Evolutionary conservation across 2,329 filamentous ascomycete genomes (phyloP).

Genomic region (Pseudophaeomoniella oleicola): DNA sequence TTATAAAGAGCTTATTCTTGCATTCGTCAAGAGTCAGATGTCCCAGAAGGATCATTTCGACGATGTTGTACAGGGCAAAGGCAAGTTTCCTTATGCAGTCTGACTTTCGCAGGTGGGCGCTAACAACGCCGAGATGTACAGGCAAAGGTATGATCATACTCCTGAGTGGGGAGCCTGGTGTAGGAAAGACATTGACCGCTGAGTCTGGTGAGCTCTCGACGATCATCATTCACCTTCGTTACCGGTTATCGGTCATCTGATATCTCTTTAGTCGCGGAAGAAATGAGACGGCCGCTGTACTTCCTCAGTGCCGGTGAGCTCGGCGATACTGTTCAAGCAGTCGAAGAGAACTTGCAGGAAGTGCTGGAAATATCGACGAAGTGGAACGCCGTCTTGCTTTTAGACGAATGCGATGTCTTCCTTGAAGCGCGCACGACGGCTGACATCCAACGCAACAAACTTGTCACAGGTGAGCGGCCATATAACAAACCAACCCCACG

Average conservation of each 20-base stretch:
- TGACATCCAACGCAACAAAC: conserved; percentile 11
- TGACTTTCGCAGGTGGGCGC: too few species aligned
- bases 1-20: conserved; percentile 15
- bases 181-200: conserved; percentile 15
- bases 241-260: background rate
- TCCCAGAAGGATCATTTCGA: conserved; percentile 10
- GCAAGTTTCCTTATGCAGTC: too few species aligned
- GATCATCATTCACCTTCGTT: background rate
- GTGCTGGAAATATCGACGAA: background rate
- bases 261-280: conserved; percentile 2
- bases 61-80: conserved; percentile 19
- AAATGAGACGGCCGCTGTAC: conserved; percentile 1
- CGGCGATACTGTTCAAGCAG: background rate
- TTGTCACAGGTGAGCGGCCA: conserved; percentile 11
- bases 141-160: conserved; percentile 11
- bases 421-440: conserved; percentile 7
- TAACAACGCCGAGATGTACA: too few species aligned
- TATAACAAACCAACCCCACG: too few species aligned
- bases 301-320: conserved; percentile 1
- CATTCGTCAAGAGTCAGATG: conserved; percentile 14
- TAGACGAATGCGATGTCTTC: conserved; percentile 23
- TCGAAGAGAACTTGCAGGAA: background rate
- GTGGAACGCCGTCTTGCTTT: conserved; percentile 8
- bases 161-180: conserved; percentile 11
- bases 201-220: conserved; percentile 3